These are phyloP conservation scores for Ogataea minuta DNA, from an alignment of 805 yeast genomes.

Conservation along the genomic window DNA sequence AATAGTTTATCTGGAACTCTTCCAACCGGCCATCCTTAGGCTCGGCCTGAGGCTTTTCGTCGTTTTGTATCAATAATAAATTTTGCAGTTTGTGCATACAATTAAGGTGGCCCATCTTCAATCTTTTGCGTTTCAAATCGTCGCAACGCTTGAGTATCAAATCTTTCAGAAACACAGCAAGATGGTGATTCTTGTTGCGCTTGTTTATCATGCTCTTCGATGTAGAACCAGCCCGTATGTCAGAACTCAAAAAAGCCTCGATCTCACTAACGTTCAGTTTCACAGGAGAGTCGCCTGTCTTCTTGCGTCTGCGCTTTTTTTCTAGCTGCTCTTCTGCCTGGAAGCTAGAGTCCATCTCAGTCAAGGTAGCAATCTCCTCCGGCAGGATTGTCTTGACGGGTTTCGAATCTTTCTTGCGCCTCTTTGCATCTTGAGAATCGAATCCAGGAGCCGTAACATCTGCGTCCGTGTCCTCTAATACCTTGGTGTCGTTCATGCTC, in stretches of 20 bases:
- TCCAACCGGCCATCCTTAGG: constrained; percentile 4
- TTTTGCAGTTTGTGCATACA: constrained; percentile 17
- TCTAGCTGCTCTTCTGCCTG: constrained; percentile 24
- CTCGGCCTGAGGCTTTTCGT: constrained; percentile 1
- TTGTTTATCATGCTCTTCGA: constrained; percentile 26
- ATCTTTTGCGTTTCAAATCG: constrained; percentile 21
- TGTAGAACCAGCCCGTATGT: constrained; percentile 24
- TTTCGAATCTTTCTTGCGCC: no score
- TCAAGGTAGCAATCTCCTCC: not conserved
- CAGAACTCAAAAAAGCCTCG: constrained; percentile 24
- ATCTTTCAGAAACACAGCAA: constrained; percentile 31
- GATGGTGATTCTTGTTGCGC: constrained; percentile 26
- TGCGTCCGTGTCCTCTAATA: constrained; percentile 4
- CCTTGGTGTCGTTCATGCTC: constrained; percentile 1
- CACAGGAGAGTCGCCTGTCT: constrained; percentile 20
- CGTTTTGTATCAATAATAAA: constrained; percentile 14
- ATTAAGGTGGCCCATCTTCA: constrained; percentile 27
- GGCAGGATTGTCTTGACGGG: not conserved
- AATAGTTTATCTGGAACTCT: constrained; percentile 25
- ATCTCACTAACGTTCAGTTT: constrained; percentile 19
- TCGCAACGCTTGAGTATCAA: constrained; percentile 21
- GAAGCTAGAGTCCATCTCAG: not conserved
- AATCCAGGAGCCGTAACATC: constrained; percentile 1
- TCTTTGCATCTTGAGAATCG: no score
- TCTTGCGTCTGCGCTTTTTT: constrained; percentile 11